A percentile compares a stretch with the other conserved stretches of the same genome.
Conservation (phyloP, 2,329 filamentous ascomycete genomes). For the Hymenoscyphus infarciens region DNA sequence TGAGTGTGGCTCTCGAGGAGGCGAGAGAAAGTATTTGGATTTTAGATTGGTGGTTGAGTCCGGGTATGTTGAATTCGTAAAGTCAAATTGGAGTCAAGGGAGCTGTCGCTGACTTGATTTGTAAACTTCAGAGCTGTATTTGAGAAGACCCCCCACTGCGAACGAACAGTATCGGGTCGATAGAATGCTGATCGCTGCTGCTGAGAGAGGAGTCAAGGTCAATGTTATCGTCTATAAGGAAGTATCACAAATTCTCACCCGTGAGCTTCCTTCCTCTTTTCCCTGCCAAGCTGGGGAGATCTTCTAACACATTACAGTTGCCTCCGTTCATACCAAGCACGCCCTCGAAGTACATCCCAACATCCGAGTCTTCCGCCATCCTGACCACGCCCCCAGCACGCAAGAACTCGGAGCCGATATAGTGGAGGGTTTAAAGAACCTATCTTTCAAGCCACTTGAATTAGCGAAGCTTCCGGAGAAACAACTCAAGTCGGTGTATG, state of each 20-base stretch:
- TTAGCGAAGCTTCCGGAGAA: slow-evolving; percentile 67
- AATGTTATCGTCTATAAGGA: slow-evolving; percentile 93
- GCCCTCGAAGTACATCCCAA: slow-evolving; percentile 78
- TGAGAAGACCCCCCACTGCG: slow-evolving; percentile 74
- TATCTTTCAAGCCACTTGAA: slow-evolving; percentile 50
- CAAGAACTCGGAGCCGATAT: slow-evolving; percentile 66
- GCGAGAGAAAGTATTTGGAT: slow-evolving; percentile 76
- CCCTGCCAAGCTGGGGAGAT: background rate
- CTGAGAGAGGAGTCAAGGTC: slow-evolving; percentile 77
- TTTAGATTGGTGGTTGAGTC: slow-evolving; percentile 85
- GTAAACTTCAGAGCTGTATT: slow-evolving; percentile 62
- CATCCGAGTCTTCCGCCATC: slow-evolving; percentile 85
- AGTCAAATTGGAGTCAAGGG: background rate
- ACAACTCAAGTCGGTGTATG: slow-evolving; percentile 74
- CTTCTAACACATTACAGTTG: slow-evolving; percentile 46
- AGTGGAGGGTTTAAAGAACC: slow-evolving; percentile 52
- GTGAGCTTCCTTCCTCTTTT: slow-evolving; percentile 53
- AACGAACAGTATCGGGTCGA: slow-evolving; percentile 84
- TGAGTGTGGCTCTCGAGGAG: slow-evolving; percentile 73
- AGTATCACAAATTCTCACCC: slow-evolving; percentile 73
- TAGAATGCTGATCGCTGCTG: slow-evolving; percentile 75
- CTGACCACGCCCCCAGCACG: slow-evolving; percentile 77
- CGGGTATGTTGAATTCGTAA: slow-evolving; percentile 36
- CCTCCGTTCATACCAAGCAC: slow-evolving; percentile 73
- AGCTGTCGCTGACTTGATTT: background rate